These are phyloP conservation scores for Hypoxylon sp. DNA, from an alignment of 2,329 filamentous ascomycete species.

Conservation along the genomic window DNA sequence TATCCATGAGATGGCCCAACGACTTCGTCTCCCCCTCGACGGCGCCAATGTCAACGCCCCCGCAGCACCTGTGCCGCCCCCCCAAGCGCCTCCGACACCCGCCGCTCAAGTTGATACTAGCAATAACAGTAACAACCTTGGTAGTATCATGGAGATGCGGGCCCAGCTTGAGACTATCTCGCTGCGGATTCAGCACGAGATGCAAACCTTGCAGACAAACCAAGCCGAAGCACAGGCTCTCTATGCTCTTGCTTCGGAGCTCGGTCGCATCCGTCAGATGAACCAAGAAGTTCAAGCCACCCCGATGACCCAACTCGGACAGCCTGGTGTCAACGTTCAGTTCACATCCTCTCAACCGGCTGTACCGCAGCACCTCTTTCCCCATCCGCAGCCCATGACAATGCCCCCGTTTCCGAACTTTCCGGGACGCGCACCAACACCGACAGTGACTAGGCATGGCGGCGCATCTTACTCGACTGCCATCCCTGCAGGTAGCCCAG, in stretches of 20 bases:
- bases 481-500: conserved; percentile 67
- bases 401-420: conserved; percentile 39
- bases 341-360: conserved; percentile 28
- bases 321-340: conserved; percentile 28
- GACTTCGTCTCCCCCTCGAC: conserved; percentile 59
- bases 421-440: conserved; percentile 49
- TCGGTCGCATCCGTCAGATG: conserved; percentile 68
- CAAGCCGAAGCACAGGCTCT: conserved; percentile 74
- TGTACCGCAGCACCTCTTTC: conserved; percentile 17
- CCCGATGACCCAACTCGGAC: conserved; percentile 29
- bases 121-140: conserved; percentile 15
- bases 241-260: conserved; percentile 71
- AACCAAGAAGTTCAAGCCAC: conserved; percentile 49
- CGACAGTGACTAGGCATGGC: conserved; percentile 58
- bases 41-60: conserved; percentile 39
- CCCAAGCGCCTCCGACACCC: conserved; percentile 9
- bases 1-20: conserved; percentile 71
- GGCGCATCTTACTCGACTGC: conserved; percentile 54
- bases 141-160: conserved; percentile 54
- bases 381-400: conserved; percentile 31
- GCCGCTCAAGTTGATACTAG: conserved; percentile 10
- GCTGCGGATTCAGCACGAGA: conserved; percentile 72
- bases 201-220: conserved; percentile 67
- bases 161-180: conserved; percentile 71
- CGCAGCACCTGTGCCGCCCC: conserved; percentile 20